Evolutionary conservation across 441 rosid genomes (phyloP).

Genomic region (Populus trichocarpa): DNA sequence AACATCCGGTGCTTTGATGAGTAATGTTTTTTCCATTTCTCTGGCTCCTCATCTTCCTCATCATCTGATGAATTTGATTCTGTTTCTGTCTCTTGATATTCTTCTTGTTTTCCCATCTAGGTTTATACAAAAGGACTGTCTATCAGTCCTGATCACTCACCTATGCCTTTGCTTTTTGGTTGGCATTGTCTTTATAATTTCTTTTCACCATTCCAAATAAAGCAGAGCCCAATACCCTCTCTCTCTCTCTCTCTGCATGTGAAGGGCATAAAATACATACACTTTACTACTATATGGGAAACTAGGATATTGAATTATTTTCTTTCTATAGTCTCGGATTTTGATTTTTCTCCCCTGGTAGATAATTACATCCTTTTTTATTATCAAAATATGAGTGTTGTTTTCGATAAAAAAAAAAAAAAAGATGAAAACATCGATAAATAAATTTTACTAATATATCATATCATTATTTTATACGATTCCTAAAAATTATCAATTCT

Average conservation of each 20-base stretch:
- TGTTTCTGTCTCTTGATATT: neutral
- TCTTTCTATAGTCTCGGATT: neutral
- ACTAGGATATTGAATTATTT: neutral
- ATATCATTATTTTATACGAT: no score
- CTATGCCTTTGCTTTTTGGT: neutral
- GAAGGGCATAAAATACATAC: neutral
- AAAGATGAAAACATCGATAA: no score
- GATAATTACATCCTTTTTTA: neutral
- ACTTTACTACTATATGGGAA: neutral
- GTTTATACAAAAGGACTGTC: no score
- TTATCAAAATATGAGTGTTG: no score
- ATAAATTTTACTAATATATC: no score
- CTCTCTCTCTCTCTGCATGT: neutral
- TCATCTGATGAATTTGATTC: neutral
- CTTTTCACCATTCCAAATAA: neutral
- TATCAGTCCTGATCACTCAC: neutral
- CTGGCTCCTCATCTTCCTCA: constrained; percentile 9
- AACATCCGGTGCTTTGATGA: constrained; percentile 31
- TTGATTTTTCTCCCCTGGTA: neutral
- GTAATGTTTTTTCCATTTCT: constrained; percentile 31
- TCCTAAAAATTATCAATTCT: no score
- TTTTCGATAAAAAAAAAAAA: no score
- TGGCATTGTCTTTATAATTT: neutral
- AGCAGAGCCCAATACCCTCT: no score
- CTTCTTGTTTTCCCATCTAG: constrained; percentile 9